Percentiles rank a stretch among this genome's conserved stretches.
Evolutionary conservation across 768 basidiomycete species (phyloP).

Genomic region (Cantharellus anzutake): DNA sequence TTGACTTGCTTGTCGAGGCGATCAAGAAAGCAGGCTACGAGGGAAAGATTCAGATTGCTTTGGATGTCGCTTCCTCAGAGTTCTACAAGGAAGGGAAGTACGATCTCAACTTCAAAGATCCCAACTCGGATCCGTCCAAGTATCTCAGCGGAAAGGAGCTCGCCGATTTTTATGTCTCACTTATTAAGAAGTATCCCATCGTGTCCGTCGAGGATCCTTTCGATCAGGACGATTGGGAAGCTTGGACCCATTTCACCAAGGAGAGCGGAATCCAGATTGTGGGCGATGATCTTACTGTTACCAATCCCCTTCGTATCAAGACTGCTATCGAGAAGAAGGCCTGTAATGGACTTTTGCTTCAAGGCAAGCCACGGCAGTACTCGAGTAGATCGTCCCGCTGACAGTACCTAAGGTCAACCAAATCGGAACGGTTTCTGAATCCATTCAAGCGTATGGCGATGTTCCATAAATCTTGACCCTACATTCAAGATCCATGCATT

Average conservation of each 20-base stretch:
- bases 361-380: constrained; percentile 32
- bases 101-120: constrained; percentile 98
- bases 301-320: constrained; percentile 93
- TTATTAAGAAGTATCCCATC: constrained; percentile 88
- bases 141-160: constrained; percentile 89
- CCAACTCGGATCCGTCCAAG: constrained; percentile 93
- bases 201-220: constrained; percentile 95
- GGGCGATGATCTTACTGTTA: constrained; percentile 94
- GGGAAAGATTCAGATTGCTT: constrained; percentile 96
- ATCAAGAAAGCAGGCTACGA: constrained; percentile 98
- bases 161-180: constrained; percentile 74
- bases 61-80: constrained; percentile 97
- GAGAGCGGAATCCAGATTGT: constrained; percentile 73
- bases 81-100: constrained; percentile 98
- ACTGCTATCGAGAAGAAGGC: constrained; percentile 99
- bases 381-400: neutral
- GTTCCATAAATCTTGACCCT: neutral
- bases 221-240: constrained; percentile 99
- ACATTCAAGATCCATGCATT: neutral
- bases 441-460: constrained; percentile 80
- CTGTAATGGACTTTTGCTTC: constrained; percentile 92
- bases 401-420: constrained; percentile 57
- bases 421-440: constrained; percentile 97
- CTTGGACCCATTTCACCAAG: constrained; percentile 83
- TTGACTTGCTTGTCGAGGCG: constrained; percentile 86